phyloP scores from a whole-genome alignment of 495 filamentous ascomycete species.

The Neurospora intermedia region DNA sequence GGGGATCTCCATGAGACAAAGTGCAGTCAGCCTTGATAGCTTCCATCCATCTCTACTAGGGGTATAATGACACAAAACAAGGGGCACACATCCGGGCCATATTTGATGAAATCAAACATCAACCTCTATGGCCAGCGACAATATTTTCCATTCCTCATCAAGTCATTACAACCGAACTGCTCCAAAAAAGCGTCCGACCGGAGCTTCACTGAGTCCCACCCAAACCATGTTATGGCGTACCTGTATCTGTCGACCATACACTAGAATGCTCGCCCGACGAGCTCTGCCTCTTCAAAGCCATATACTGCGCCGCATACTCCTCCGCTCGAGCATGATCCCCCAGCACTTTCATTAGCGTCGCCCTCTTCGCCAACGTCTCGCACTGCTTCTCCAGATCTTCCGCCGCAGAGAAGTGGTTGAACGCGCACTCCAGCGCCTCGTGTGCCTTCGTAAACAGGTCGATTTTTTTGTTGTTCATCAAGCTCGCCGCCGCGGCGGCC shows the following conservation, averaged over 20 bases:
- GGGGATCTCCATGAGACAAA: background rate
- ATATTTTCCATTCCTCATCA: background rate
- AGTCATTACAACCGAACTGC: background rate
- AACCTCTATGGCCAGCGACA: background rate
- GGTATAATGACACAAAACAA: background rate
- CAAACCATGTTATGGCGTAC: background rate
- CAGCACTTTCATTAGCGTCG: conserved; percentile 63
- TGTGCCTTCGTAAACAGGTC: conserved; percentile 55
- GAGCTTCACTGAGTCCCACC: background rate
- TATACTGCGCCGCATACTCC: conserved; percentile 62
- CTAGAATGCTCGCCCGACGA: background rate
- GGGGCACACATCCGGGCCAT: background rate
- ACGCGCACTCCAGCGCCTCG: conserved; percentile 55
- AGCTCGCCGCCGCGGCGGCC: background rate
- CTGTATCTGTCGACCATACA: background rate
- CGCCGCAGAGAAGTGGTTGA: conserved; percentile 54
- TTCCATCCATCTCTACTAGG: background rate
- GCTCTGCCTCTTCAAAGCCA: conserved; percentile 42
- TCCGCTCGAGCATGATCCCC: conserved; percentile 63
- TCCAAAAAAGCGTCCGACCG: background rate
- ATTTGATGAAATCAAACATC: background rate
- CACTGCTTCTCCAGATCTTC: conserved; percentile 67
- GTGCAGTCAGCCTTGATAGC: background rate
- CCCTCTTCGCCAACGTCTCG: conserved; percentile 81
- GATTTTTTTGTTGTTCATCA: conserved; percentile 26